Evolutionary conservation across 2,329 filamentous ascomycete genomes (phyloP).

Genomic region (Pleoardoris graminearum): DNA sequence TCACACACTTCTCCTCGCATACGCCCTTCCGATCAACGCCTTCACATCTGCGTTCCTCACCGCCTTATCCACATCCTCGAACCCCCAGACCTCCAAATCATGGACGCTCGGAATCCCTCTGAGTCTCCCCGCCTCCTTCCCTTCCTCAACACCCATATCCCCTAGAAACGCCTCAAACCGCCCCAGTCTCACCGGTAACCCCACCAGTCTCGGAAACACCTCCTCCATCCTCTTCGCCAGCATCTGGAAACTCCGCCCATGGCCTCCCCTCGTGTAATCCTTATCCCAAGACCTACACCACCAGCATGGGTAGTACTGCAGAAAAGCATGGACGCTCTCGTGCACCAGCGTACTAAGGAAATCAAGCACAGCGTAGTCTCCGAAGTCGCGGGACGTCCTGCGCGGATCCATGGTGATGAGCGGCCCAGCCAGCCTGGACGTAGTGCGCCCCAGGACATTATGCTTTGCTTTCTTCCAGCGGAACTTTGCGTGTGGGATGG

Average conservation of each 20-base stretch:
- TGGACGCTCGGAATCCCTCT: conserved; percentile 16
- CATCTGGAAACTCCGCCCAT: conserved; percentile 25
- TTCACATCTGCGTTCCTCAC: neutral
- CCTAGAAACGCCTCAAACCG: conserved; percentile 18
- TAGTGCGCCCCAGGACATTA: neutral
- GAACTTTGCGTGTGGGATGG: neutral
- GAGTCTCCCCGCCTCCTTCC: neutral
- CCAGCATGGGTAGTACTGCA: conserved; percentile 20
- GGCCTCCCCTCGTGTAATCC: conserved; percentile 11
- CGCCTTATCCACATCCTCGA: neutral
- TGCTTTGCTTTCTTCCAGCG: neutral
- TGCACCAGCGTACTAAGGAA: conserved; percentile 20
- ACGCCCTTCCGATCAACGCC: neutral
- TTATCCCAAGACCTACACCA: conserved; percentile 14
- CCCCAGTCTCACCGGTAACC: conserved; percentile 17
- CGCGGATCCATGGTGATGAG: neutral
- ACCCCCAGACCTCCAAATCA: conserved; percentile 17
- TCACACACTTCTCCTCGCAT: neutral
- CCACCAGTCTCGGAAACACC: conserved; percentile 19
- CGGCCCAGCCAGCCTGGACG: neutral
- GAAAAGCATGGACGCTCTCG: conserved; percentile 22
- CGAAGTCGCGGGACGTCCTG: neutral
- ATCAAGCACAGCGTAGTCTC: neutral
- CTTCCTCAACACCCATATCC: conserved; percentile 10
- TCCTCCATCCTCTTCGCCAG: conserved; percentile 23